phyloP scores from a whole-genome alignment of 495 filamentous ascomycete genomes.

The Penicillium manginii region DNA sequence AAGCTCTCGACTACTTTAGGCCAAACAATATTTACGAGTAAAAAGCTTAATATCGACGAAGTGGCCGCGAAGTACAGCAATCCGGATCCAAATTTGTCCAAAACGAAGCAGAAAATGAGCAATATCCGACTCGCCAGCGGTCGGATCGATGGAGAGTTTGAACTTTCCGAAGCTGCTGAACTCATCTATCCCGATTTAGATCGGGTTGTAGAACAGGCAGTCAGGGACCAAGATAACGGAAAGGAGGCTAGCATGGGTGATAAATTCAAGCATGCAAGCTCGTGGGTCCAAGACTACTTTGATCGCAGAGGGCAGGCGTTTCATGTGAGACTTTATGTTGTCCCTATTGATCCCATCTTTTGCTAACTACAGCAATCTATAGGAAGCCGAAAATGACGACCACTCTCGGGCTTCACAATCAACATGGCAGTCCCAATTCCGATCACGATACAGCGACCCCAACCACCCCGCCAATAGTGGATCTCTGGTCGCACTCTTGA shows the following conservation, averaged over 20 bases:
- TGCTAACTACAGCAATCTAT: not conserved
- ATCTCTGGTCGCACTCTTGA: conserved; percentile 16
- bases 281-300: conserved; percentile 19
- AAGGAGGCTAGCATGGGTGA: conserved; percentile 6
- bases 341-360: not conserved
- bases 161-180: conserved; percentile 18
- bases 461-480: conserved; percentile 23
- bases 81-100: conserved; percentile 13
- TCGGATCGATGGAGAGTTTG: conserved; percentile 9
- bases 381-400: conserved; percentile 16
- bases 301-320: conserved; percentile 13
- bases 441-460: conserved; percentile 23
- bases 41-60: conserved; percentile 17
- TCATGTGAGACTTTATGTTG: conserved; percentile 5
- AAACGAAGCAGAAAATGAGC: conserved; percentile 5
- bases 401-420: conserved; percentile 8
- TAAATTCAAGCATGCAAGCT: conserved; percentile 8
- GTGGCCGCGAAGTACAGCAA: conserved; percentile 12
- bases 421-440: not conserved
- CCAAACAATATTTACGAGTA: conserved; percentile 13
- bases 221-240: not conserved
- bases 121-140: conserved; percentile 16
- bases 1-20: conserved; percentile 9
- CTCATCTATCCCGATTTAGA: conserved; percentile 22
- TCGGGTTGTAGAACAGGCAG: conserved; percentile 5